Percentiles rank a stretch among this genome's conserved stretches.
These are phyloP conservation scores for Blastocystis hominis DNA, from an alignment of 352 stramenopile species.

Conservation along the genomic window DNA sequence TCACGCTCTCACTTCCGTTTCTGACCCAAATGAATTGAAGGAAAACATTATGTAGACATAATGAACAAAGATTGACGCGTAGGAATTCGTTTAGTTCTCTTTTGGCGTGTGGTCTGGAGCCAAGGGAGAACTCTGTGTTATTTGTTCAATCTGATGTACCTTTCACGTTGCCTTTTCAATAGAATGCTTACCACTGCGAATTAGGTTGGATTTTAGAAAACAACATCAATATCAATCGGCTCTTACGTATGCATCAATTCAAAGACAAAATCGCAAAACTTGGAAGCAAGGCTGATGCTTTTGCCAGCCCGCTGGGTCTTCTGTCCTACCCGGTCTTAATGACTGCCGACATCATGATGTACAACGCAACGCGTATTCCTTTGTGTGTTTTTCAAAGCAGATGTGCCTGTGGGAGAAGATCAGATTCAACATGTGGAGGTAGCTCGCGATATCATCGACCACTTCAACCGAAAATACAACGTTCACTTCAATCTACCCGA, in stretches of 20 bases:
- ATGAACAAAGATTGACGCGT: neutral
- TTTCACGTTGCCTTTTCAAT: slow-evolving; percentile 48
- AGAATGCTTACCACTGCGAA: slow-evolving; percentile 75
- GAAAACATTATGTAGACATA: slow-evolving; percentile 58
- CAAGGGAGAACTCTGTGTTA: slow-evolving; percentile 73
- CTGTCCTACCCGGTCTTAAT: slow-evolving; percentile 96
- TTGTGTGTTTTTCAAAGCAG: slow-evolving; percentile 51
- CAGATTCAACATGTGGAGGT: slow-evolving; percentile 96
- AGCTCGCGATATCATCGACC: slow-evolving; percentile 83
- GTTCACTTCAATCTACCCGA: slow-evolving; percentile 59
- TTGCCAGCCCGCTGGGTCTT: slow-evolving; percentile 72
- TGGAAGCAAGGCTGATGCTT: slow-evolving; percentile 61
- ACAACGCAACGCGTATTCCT: slow-evolving; percentile 73
- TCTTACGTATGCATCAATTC: slow-evolving; percentile 99
- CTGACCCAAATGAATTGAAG: slow-evolving; percentile 78
- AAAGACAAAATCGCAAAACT: slow-evolving; percentile 90
- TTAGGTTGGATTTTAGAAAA: slow-evolving; percentile 91
- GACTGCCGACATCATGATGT: slow-evolving; percentile 96
- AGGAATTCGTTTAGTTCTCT: slow-evolving; percentile 54
- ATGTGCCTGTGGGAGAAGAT: slow-evolving; percentile 93
- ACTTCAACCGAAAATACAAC: slow-evolving; percentile 89
- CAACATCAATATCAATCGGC: slow-evolving; percentile 88
- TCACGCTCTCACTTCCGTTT: slow-evolving; percentile 91
- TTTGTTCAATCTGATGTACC: slow-evolving; percentile 74
- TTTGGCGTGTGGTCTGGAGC: slow-evolving; percentile 67